Base-by-base conservation (phyloP, 352 stramenopile species). In the Phytophthora lateralis region DNA sequence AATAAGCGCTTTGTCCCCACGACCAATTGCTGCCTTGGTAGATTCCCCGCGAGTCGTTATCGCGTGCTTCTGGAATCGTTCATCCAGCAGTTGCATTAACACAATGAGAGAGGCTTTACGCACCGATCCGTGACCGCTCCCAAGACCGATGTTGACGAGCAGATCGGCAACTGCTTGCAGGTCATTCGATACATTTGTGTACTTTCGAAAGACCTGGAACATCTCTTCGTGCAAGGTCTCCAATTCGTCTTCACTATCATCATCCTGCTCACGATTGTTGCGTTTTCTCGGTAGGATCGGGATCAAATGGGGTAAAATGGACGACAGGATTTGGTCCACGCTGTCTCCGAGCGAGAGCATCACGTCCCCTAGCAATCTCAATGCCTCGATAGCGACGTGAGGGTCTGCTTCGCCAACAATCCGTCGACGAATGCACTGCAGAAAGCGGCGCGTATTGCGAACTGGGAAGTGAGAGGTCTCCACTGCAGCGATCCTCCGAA, bases 241-340 rank as follows among this genome's bases (percentile, higher is more conserved):
- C 2, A 18, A 48, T 44, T 55, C 50, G 2, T 45, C 39, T 18
- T 74, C 47, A 35, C 50, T 60, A 51, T 54, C 55, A 11, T 15
- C 44, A 32, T 66, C 44, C 8, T 60, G 38, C 8, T 70, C 60
- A 15, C 57, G 15, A 8, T 50, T 50, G 47, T 59, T 63, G 29
- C 37, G 18, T n/a, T 55, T 41, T 46, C 62, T 47, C 1, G 78
- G 55, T 32, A 93, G 59, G 37, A 61, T 72, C 24, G 69, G 50
- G 15, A 90, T 71, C n/a, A 93, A 56, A 62, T 90, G 82, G 27
- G 80, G 82, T 7, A 93, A 59, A 29, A 93, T 80, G 9, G 80
- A 87, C 20, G 82, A 73, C 10, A 88, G 46, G 46, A 93, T 79
- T 60, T 90, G 84, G 17, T 91, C 80, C 2, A 90, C 60, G 49